These are phyloP conservation scores for Umbelopsis sp. DNA, from an alignment of 192 early-diverging fungal species.

Conservation along the genomic window DNA sequence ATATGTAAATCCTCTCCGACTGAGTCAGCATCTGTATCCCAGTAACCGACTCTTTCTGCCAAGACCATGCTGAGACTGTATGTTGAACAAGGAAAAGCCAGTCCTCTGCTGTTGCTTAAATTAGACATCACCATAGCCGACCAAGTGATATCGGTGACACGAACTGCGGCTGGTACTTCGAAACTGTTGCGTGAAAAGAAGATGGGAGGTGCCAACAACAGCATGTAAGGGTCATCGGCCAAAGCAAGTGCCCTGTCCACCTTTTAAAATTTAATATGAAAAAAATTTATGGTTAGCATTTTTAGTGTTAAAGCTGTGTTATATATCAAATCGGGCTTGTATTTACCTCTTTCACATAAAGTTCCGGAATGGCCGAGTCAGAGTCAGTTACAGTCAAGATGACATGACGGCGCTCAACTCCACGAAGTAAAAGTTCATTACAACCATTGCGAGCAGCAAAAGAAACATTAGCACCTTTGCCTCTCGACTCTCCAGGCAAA, in stretches of 20 bases:
- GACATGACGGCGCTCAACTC: constrained; percentile 48
- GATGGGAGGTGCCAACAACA: constrained; percentile 50
- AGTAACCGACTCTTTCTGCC: constrained; percentile 69
- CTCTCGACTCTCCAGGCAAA: constrained; percentile 62
- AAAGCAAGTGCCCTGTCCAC: constrained; percentile 37
- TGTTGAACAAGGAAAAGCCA: constrained; percentile 76
- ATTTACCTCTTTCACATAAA: constrained; percentile 55
- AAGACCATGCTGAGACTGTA: constrained; percentile 78
- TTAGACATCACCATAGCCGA: constrained; percentile 76
- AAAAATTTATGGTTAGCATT: not conserved
- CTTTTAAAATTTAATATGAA: not conserved
- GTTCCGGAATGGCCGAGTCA: constrained; percentile 65
- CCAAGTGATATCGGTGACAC: constrained; percentile 76
- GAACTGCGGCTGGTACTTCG: constrained; percentile 69
- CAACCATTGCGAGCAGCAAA: constrained; percentile 50
- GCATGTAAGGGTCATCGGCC: constrained; percentile 49
- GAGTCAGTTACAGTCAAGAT: constrained; percentile 70
- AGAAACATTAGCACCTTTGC: constrained; percentile 68
- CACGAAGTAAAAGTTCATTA: constrained; percentile 18
- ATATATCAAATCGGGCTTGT: not conserved
- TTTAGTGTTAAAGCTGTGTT: not conserved
- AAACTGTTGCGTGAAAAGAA: constrained; percentile 63
- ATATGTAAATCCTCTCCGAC: constrained; percentile 84
- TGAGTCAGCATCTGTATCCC: constrained; percentile 76
- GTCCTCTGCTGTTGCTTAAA: constrained; percentile 54